These are phyloP conservation scores for Phialophora verrucosa DNA, from an alignment of 2,329 filamentous ascomycete species.

Conservation along the genomic window DNA sequence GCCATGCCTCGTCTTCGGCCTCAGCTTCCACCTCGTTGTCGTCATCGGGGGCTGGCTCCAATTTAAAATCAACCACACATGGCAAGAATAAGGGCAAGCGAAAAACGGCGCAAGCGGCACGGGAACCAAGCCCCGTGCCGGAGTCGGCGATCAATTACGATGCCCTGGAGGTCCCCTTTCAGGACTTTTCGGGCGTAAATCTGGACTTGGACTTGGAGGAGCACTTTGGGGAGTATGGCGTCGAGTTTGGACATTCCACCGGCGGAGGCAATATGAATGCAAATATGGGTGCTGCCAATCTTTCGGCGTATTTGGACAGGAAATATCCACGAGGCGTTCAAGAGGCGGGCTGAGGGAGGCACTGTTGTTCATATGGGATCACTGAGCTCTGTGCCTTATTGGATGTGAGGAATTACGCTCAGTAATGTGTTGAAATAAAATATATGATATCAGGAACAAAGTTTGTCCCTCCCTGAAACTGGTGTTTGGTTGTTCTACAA, in stretches of 20 bases:
- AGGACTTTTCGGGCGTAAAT: constrained; percentile 27
- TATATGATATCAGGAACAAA: background rate
- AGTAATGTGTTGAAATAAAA: background rate
- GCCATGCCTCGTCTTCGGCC: constrained; percentile 21
- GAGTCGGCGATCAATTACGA: constrained; percentile 32
- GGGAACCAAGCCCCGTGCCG: constrained; percentile 20
- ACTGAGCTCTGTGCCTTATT: background rate
- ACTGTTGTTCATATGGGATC: background rate
- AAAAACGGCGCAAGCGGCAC: constrained; percentile 7
- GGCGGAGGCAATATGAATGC: constrained; percentile 9
- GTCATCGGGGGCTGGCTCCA: background rate
- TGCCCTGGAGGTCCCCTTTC: constrained; percentile 26
- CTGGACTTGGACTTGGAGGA: constrained; percentile 25
- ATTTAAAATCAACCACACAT: constrained; percentile 2
- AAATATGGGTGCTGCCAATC: constrained; percentile 21
- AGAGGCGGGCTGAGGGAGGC: background rate
- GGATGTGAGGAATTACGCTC: background rate
- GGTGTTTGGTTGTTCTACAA: no score
- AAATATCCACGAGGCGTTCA: constrained; percentile 6
- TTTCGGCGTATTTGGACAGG: constrained; percentile 19
- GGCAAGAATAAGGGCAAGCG: constrained; percentile 23
- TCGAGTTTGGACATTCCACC: background rate
- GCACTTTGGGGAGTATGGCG: background rate
- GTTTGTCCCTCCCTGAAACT: no score
- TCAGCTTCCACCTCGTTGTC: constrained; percentile 6